phyloP scores from a whole-genome alignment of 208 protist genomes.

The Leishmania aethiopica region DNA sequence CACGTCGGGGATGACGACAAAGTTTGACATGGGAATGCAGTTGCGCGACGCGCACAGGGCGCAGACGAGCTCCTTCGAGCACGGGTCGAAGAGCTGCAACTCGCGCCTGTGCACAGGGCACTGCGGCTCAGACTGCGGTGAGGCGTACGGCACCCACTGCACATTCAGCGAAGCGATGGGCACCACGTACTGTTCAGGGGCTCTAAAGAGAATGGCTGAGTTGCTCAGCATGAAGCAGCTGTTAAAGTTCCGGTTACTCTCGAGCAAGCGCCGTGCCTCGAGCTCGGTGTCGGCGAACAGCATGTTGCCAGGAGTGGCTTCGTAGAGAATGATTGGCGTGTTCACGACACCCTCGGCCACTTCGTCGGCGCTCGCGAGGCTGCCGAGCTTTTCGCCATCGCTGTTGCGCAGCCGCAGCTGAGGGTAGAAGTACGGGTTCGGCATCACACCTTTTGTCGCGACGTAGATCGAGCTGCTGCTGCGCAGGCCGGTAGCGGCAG shows the following conservation, averaged over 20 bases:
- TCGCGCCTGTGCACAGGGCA: slow-evolving; percentile 78
- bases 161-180: slow-evolving; percentile 75
- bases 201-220: slow-evolving; percentile 78
- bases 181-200: slow-evolving; percentile 64
- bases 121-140: slow-evolving; percentile 65
- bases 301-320: slow-evolving; percentile 87
- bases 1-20: slow-evolving; percentile 84
- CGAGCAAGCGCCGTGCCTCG: slow-evolving; percentile 61
- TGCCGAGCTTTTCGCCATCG: slow-evolving; percentile 35
- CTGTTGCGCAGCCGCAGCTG: slow-evolving; percentile 65
- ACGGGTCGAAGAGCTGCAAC: slow-evolving; percentile 84
- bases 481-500: slow-evolving; percentile 43
- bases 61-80: slow-evolving; percentile 77
- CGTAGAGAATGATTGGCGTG: slow-evolving; percentile 79
- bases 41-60: slow-evolving; percentile 71
- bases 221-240: slow-evolving; percentile 81
- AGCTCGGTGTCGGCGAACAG: slow-evolving; percentile 82
- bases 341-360: slow-evolving; percentile 38
- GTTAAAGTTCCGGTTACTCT: slow-evolving; percentile 32
- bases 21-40: slow-evolving; percentile 31
- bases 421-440: slow-evolving; percentile 78
- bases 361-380: slow-evolving; percentile 1
- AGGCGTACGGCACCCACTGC: slow-evolving; percentile 73
- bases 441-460: slow-evolving; percentile 74
- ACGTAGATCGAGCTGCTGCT: slow-evolving; percentile 77